These are phyloP conservation scores for Thelephora ganbajun DNA, from an alignment of 768 basidiomycete genomes.

Conservation along the genomic window DNA sequence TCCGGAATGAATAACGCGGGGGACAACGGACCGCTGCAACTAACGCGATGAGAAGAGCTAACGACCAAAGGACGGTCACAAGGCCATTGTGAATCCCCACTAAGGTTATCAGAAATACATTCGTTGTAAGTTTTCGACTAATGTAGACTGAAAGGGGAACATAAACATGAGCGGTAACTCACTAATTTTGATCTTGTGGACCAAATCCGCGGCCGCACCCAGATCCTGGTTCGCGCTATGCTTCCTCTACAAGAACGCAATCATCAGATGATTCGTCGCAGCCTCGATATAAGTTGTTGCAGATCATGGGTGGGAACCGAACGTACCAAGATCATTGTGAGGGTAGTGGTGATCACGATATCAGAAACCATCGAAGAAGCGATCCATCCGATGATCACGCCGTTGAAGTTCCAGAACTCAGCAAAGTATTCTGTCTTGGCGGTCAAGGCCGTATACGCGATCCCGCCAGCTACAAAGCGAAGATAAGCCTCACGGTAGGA, in stretches of 20 bases:
- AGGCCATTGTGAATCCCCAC: constrained; percentile 27
- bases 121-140: neutral
- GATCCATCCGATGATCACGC: constrained; percentile 28
- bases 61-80: constrained; percentile 23
- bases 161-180: neutral
- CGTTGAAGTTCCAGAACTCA: constrained; percentile 18
- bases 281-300: neutral
- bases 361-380: constrained; percentile 29
- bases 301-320: neutral
- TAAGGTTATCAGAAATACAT: constrained; percentile 3
- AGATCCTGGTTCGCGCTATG: constrained; percentile 20
- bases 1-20: neutral
- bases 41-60: constrained; percentile 13
- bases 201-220: constrained; percentile 21
- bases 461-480: constrained; percentile 8
- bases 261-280: neutral
- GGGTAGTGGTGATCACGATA: constrained; percentile 28
- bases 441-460: constrained; percentile 19
- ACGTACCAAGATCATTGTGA: constrained; percentile 28
- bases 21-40: neutral
- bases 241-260: constrained; percentile 15
- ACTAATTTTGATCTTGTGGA: constrained; percentile 21
- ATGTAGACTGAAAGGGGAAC: neutral
- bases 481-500: neutral
- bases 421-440: constrained; percentile 15